Percentiles rank a stretch among this genome's conserved stretches.
phyloP scores from a whole-genome alignment of 2,329 filamentous ascomycete species.

The Exophiala sp. region DNA sequence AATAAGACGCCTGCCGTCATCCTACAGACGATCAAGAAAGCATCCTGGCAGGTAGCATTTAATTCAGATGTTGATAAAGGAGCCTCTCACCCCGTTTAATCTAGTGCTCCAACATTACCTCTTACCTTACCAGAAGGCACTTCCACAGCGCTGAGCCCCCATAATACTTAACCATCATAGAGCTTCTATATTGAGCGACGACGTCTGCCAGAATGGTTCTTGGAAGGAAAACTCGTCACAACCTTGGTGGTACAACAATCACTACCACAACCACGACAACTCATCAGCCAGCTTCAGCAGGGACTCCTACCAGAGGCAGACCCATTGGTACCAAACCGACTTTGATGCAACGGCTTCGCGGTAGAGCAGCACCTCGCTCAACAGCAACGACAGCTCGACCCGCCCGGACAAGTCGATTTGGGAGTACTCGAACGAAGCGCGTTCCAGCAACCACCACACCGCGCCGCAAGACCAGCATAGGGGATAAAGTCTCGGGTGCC shows the following conservation, averaged over 20 bases:
- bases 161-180: too few species aligned
- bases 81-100: too few species aligned
- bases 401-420: conserved; percentile 25
- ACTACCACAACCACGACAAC: conserved; percentile 21
- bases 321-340: conserved; percentile 40
- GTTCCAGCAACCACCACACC: conserved; percentile 32
- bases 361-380: conserved; percentile 37
- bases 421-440: conserved; percentile 4
- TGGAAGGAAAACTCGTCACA: conserved; percentile 12
- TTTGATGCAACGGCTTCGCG: conserved; percentile 51
- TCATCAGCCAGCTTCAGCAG: conserved; percentile 9
- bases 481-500: conserved; percentile 72
- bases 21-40: not conserved
- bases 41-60: not conserved
- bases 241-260: conserved; percentile 17
- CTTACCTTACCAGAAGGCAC: not conserved
- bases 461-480: conserved; percentile 62
- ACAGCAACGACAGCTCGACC: conserved; percentile 40
- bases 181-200: too few species aligned
- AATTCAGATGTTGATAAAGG: not conserved
- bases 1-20: conserved; percentile 3
- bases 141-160: not conserved
- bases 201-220: conserved; percentile 15
- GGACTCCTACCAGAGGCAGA: not conserved
- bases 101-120: too few species aligned